Percentiles rank a stretch among this genome's conserved stretches.
These are phyloP conservation scores for Sporodiniella umbellata DNA, from an alignment of 371 early-diverging fungal genomes.

Conservation along the genomic window DNA sequence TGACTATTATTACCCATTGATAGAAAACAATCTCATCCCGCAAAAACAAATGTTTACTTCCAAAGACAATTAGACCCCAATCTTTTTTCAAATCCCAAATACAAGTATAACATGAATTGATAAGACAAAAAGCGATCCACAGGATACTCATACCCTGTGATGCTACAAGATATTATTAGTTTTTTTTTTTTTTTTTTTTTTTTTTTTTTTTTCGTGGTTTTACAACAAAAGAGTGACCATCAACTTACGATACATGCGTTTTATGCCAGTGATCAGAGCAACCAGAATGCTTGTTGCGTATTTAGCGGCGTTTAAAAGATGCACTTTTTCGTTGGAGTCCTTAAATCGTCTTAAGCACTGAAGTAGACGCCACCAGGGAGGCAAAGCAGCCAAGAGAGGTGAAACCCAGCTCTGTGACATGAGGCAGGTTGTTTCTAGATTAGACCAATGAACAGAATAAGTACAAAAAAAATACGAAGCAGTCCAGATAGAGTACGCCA, in stretches of 20 bases:
- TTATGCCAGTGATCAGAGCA: slow-evolving; percentile 28
- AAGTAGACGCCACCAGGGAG: slow-evolving; percentile 63
- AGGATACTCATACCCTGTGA: slow-evolving; percentile 26
- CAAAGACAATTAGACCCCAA: slow-evolving; percentile 75
- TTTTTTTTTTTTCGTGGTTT: background rate
- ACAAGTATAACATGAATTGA: slow-evolving; percentile 66
- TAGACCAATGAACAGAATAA: slow-evolving; percentile 48
- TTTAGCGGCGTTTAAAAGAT: slow-evolving; percentile 64
- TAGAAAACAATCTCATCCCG: slow-evolving; percentile 66
- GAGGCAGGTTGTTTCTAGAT: slow-evolving; percentile 50
- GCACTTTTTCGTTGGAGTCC: slow-evolving; percentile 53
- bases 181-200: too few relatives aligned
- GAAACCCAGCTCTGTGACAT: slow-evolving; percentile 59
- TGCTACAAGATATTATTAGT: too few relatives aligned
- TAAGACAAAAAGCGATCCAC: slow-evolving; percentile 57
- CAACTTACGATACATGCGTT: slow-evolving; percentile 37
- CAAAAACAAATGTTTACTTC: slow-evolving; percentile 56
- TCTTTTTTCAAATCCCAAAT: slow-evolving; percentile 89
- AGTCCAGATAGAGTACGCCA: slow-evolving; percentile 72
- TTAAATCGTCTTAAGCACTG: slow-evolving; percentile 74
- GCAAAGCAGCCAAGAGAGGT: slow-evolving; percentile 59
- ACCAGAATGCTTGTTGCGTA: slow-evolving; percentile 40
- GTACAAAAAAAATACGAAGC: slow-evolving; percentile 69
- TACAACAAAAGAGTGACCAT: too few relatives aligned
- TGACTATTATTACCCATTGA: slow-evolving; percentile 26